Evolutionary conservation across 257 asterid genomes (phyloP), one percentile per base, ranked within the genome.

Genomic region (Primulina huaijiensis): DNA sequence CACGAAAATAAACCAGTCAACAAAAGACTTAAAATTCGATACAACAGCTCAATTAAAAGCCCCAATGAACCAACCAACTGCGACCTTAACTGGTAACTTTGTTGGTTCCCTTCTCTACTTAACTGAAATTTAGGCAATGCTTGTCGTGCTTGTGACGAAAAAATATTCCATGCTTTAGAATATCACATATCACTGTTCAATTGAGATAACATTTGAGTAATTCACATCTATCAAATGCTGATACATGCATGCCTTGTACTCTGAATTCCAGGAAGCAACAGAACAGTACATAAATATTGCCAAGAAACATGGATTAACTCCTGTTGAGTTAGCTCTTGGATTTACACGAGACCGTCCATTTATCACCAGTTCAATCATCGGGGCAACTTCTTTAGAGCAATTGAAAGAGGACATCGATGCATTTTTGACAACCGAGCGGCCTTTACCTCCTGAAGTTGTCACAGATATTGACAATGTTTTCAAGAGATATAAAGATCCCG

Each of bases 401-500:
- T 61, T 92, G 60, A 84, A 70, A 70, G 93, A 90, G 81, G 90
- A 90, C 37, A 88, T 92, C 5, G 88, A 83, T 79, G 93, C 95
- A 50, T 74, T 88, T 81, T 75, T 88, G 74, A 84, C 80, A 3
- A 87, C 88, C 0, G 84, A 82, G 71, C 80, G 95, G 61, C 96
- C 98, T 73, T 81, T 90, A 80, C 83, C 93, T 11, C 70, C 85
- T 12, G 86, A 87, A 70, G 86, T 92, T 58, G 72, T 72, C 68
- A 43, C 83, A 20, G 97, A 92, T 63, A 74, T 92, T 46, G 90
- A 85, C 67, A 68, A 59, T 56, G 78, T 92, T 69, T 92, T 87
- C 90, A 87, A 82, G 73, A 82, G 85, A 80, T 88, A 77, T 87
- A 92, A 89, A 83, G 98, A 92, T 81, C 98, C 98, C 8, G 85